Conservation (phyloP, 352 stramenopile species). For the Phytophthora tubulina region DNA sequence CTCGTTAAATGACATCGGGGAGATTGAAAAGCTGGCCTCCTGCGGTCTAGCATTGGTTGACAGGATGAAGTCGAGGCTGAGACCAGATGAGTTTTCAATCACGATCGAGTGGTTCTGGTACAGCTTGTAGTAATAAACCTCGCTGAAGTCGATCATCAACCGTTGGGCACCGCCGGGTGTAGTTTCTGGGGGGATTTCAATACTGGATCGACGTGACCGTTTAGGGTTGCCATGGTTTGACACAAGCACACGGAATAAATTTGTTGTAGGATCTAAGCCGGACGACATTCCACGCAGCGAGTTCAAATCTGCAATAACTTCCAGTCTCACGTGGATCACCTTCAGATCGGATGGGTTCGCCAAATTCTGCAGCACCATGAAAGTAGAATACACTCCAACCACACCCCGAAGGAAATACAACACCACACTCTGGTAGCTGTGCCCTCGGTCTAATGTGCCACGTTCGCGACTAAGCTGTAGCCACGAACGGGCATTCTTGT, state of each 20-base stretch:
- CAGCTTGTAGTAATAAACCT: conserved; percentile 91
- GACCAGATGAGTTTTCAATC: conserved; percentile 87
- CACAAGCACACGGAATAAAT: conserved; percentile 89
- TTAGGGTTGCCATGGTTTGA: conserved; percentile 76
- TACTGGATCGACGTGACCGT: conserved; percentile 65
- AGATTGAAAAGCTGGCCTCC: conserved; percentile 87
- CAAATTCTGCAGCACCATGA: conserved; percentile 88
- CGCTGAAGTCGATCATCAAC: conserved; percentile 84
- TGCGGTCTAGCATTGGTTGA: conserved; percentile 83
- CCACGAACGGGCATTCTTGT: conserved; percentile 81
- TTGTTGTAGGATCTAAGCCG: conserved; percentile 67
- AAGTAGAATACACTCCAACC: conserved; percentile 88
- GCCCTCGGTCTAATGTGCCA: conserved; percentile 72
- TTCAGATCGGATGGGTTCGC: conserved; percentile 87
- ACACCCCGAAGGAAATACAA: conserved; percentile 85
- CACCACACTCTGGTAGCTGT: conserved; percentile 87
- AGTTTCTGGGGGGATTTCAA: conserved; percentile 52
- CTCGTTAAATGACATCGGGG: conserved; percentile 86
- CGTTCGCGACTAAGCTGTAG: conserved; percentile 84
- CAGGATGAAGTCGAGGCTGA: conserved; percentile 89
- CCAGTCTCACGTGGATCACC: conserved; percentile 86
- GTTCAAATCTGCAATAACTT: conserved; percentile 90
- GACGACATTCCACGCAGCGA: conserved; percentile 85
- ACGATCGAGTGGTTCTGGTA: conserved; percentile 93
- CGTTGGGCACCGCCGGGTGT: conserved; percentile 28